phyloP scores from a whole-genome alignment of 2,329 filamentous ascomycete species.

The Alternaria alternata region DNA sequence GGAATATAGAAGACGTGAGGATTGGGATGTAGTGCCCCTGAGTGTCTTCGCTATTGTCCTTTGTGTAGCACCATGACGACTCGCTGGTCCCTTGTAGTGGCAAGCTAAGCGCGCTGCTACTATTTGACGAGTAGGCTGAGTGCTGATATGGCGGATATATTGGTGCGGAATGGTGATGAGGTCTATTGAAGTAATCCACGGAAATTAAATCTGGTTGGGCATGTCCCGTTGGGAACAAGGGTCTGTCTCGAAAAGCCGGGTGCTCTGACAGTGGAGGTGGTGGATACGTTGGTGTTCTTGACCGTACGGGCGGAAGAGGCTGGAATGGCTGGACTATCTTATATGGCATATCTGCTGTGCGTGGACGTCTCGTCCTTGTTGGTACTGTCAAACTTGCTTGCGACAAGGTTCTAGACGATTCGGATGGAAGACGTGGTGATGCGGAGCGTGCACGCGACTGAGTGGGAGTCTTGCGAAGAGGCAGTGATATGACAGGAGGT shows the following conservation, averaged over 20 bases:
- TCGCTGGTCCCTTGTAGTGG: slow-evolving; percentile 28
- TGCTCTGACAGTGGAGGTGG: slow-evolving; percentile 8
- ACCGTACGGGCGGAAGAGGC: slow-evolving; percentile 25
- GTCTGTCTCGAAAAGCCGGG: slow-evolving; percentile 7
- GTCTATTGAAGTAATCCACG: slow-evolving; percentile 21
- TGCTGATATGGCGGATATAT: not conserved
- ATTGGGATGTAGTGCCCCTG: not conserved
- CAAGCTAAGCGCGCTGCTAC: slow-evolving; percentile 29
- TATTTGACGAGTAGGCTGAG: slow-evolving; percentile 12
- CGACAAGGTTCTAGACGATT: slow-evolving; percentile 2
- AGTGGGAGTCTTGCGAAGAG: not conserved
- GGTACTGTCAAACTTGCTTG: slow-evolving; percentile 12
- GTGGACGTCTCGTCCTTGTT: not conserved
- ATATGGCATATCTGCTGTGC: not conserved
- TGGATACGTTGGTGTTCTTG: slow-evolving; percentile 15
- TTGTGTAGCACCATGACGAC: slow-evolving; percentile 26
- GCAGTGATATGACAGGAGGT: slow-evolving; percentile 33
- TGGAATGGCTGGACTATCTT: slow-evolving; percentile 6
- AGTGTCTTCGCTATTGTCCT: slow-evolving; percentile 13
- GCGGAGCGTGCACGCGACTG: slow-evolving; percentile 26
- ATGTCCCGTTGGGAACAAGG: not conserved
- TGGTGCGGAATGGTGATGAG: not conserved
- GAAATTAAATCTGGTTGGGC: not conserved
- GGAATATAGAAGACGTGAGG: not conserved
- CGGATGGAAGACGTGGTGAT: slow-evolving; percentile 17